Evolutionary conservation across 768 basidiomycete species (phyloP), one percentile per base, ranked within the genome.

Genomic region (Tricholoma matsutake): DNA sequence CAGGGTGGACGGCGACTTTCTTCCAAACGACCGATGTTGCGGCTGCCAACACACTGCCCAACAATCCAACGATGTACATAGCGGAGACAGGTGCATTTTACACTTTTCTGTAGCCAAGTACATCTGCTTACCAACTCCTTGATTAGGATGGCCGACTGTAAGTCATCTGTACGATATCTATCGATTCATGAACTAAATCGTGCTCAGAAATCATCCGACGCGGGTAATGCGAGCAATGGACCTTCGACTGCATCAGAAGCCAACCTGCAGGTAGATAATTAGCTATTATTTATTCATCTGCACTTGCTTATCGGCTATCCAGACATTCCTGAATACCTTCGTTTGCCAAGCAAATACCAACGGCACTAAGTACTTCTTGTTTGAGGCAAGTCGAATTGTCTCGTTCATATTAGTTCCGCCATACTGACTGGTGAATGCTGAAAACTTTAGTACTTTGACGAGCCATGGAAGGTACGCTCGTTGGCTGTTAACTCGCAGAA

Each of bases 341-440:
- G 86, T 95, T 7, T 99, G 96, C 68, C 82, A 86, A 69, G 91
- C 96, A 0, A 97, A 94, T 71, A 62, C 72, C 16, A 94, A 94
- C 63, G 83, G 83, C 11, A 94, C 91, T 0, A 78, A 84, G 14
- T 96, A 96, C 76, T 97, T 94, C 83, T 96, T 84, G 79, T 93
- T 94, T 61, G 91, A 91, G 80, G 84, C 84, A 52, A 13, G 79
- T 61, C n/a, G 8, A 28, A n/a, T 53, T 9, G 20, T 37, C 54
- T 8, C n/a, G 1, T 53, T 57, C 34, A 14, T 34, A 3, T 10
- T 11, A 25, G 13, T 31, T 39, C 29, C 18, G 16, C 10, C 29
- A 9, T 28, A 45, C 58, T 62, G 43, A 55, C 45, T 29, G 18
- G 31, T 35, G 20, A 20, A 34, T 61, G 56, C 64, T 39, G 37